Evolutionary conservation across 1,284 basidiomycete species (phyloP).

Genomic region (Boletellus sp.): DNA sequence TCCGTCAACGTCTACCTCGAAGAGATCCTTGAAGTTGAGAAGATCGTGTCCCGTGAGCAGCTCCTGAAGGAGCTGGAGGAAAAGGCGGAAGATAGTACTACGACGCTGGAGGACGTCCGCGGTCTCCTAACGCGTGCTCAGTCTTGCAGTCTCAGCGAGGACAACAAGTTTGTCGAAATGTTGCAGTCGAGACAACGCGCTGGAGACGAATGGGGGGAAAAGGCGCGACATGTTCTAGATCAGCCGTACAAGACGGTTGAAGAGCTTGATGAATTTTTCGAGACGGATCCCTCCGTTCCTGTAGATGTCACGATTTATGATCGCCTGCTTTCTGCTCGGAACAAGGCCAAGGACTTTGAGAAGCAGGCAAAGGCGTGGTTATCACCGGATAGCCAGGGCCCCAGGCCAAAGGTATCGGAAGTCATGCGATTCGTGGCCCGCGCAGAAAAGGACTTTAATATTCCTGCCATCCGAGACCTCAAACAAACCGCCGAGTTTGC

Average conservation of each 20-base stretch:
- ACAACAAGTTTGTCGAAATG: constrained; percentile 57
- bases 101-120: constrained; percentile 65
- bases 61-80: constrained; percentile 67
- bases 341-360: constrained; percentile 71
- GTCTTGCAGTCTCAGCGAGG: constrained; percentile 59
- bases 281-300: constrained; percentile 57
- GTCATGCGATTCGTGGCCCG: constrained; percentile 63
- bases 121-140: constrained; percentile 63
- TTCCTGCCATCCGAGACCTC: constrained; percentile 61
- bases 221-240: constrained; percentile 57
- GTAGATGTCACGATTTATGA: constrained; percentile 60
- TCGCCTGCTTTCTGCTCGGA: constrained; percentile 54
- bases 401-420: constrained; percentile 62
- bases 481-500: constrained; percentile 69
- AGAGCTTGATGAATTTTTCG: constrained; percentile 65
- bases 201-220: constrained; percentile 70
- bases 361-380: constrained; percentile 72
- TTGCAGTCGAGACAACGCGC: constrained; percentile 56
- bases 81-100: constrained; percentile 55
- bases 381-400: constrained; percentile 45
- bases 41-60: constrained; percentile 70
- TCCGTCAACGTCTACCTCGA: constrained; percentile 77
- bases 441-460: constrained; percentile 71
- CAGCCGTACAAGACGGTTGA: constrained; percentile 67
- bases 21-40: constrained; percentile 71